Evolutionary conservation across 192 early-diverging fungal species (phyloP).

Genomic region (Backusella parvicylindrica): DNA sequence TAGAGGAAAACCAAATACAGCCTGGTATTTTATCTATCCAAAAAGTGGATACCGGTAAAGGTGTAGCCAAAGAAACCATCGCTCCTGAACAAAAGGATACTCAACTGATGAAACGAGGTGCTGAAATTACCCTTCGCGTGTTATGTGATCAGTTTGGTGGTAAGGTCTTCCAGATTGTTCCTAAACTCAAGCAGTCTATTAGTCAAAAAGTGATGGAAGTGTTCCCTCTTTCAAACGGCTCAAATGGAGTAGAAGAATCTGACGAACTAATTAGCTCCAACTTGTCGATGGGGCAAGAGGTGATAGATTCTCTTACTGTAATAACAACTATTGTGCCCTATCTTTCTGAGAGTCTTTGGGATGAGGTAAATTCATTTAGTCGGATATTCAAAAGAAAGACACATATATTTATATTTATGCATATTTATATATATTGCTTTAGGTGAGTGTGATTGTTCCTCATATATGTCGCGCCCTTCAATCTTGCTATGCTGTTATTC

Average conservation of each 20-base stretch:
- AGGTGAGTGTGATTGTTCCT: conserved; percentile 58
- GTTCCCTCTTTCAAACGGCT: conserved; percentile 24
- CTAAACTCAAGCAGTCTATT: conserved; percentile 69
- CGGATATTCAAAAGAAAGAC: neutral
- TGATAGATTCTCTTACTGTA: conserved; percentile 77
- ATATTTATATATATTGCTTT: neutral
- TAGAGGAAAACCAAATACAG: conserved; percentile 42
- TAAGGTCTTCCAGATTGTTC: conserved; percentile 62
- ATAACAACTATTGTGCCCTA: conserved; percentile 61
- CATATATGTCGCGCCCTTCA: conserved; percentile 62
- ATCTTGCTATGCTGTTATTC: conserved; percentile 68
- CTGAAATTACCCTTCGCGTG: conserved; percentile 53
- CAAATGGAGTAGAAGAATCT: conserved; percentile 22
- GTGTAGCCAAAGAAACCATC: conserved; percentile 28
- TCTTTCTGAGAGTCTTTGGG: conserved; percentile 50
- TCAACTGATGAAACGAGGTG: conserved; percentile 64
- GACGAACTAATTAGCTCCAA: conserved; percentile 20
- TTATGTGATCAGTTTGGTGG: conserved; percentile 67
- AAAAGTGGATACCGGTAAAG: conserved; percentile 38
- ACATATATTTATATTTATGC: neutral
- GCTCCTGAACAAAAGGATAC: conserved; percentile 41
- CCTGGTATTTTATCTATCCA: conserved; percentile 52
- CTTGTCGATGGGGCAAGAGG: conserved; percentile 52
- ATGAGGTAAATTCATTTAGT: conserved; percentile 10
- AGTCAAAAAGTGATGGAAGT: conserved; percentile 40